Evolutionary conservation across 345 rosid genomes (phyloP).

Genomic region (Hibiscus mutabilis): DNA sequence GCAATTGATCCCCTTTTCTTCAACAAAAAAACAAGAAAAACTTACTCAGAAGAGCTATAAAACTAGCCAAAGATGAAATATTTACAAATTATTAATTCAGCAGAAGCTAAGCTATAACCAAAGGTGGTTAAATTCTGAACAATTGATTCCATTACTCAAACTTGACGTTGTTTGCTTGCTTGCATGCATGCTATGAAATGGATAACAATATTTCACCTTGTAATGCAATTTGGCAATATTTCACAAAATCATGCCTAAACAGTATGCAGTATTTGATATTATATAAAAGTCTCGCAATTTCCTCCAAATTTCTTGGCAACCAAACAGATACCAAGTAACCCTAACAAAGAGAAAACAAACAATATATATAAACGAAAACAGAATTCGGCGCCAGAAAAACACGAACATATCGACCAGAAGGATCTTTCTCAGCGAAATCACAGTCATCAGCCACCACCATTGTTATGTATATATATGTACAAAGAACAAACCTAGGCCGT

Average conservation of each 20-base stretch:
- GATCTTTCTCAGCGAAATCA: slow-evolving; percentile 15
- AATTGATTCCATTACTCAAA: neutral
- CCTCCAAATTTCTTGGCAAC: slow-evolving; percentile 1
- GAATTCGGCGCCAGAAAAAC: neutral
- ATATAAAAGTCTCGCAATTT: neutral
- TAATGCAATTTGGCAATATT: neutral
- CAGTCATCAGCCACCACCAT: slow-evolving; percentile 6
- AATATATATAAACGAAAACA: neutral
- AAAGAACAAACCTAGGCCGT: neutral
- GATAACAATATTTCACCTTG: neutral
- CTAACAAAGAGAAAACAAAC: neutral
- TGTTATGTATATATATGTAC: neutral
- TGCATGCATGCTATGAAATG: neutral
- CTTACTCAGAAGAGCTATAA: neutral
- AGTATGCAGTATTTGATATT: neutral
- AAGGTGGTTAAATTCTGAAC: neutral
- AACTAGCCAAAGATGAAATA: neutral
- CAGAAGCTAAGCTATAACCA: neutral
- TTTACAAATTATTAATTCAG: neutral
- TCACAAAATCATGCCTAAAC: neutral
- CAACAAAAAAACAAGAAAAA: neutral
- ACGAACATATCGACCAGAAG: slow-evolving; percentile 14
- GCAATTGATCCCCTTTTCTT: neutral
- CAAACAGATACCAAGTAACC: neutral
- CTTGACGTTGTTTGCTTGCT: neutral